Conservation (phyloP, 108 stramenopile species). For the Pseudonitzschia multiseries region DNA sequence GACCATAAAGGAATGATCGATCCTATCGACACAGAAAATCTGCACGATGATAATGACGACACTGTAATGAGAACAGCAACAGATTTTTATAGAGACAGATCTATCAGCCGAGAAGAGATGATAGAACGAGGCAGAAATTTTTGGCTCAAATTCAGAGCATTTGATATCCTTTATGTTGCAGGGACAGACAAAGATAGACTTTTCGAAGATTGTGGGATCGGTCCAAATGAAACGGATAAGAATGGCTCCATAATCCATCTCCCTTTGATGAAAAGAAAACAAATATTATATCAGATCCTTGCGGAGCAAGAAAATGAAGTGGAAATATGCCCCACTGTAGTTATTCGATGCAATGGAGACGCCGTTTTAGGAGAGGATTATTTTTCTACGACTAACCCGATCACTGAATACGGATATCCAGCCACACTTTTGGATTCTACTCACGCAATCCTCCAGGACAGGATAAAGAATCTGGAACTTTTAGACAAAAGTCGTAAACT, state of each 20-base stretch:
- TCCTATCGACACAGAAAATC: slow-evolving; percentile 52
- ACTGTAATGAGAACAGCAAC: slow-evolving; percentile 24
- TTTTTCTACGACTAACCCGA: slow-evolving; percentile 40
- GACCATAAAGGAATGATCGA: slow-evolving; percentile 51
- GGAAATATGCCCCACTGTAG: slow-evolving; percentile 56
- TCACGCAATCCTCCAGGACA: slow-evolving; percentile 30
- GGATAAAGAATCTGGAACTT: slow-evolving; percentile 13
- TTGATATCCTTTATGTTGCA: slow-evolving; percentile 71
- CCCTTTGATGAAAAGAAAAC: slow-evolving; percentile 56
- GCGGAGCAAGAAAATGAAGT: slow-evolving; percentile 56
- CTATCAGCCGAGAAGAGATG: slow-evolving; percentile 14
- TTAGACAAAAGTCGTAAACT: slow-evolving; percentile 32
- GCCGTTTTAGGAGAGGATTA: slow-evolving; percentile 56
- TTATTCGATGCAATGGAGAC: slow-evolving; percentile 75
- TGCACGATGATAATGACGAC: slow-evolving; percentile 40
- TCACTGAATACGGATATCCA: slow-evolving; percentile 37
- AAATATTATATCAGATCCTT: slow-evolving; percentile 66
- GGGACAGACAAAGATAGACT: slow-evolving; percentile 65
- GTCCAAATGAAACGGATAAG: slow-evolving; percentile 22
- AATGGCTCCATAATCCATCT: slow-evolving; percentile 71
- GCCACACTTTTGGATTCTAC: slow-evolving; percentile 60
- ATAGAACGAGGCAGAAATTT: slow-evolving; percentile 39
- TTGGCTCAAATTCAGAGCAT: slow-evolving; percentile 71
- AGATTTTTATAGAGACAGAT: slow-evolving; percentile 20
- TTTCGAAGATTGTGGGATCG: slow-evolving; percentile 30